These are phyloP conservation scores for Aphanocladium album DNA, from an alignment of 2,329 filamentous ascomycete genomes.

Conservation along the genomic window DNA sequence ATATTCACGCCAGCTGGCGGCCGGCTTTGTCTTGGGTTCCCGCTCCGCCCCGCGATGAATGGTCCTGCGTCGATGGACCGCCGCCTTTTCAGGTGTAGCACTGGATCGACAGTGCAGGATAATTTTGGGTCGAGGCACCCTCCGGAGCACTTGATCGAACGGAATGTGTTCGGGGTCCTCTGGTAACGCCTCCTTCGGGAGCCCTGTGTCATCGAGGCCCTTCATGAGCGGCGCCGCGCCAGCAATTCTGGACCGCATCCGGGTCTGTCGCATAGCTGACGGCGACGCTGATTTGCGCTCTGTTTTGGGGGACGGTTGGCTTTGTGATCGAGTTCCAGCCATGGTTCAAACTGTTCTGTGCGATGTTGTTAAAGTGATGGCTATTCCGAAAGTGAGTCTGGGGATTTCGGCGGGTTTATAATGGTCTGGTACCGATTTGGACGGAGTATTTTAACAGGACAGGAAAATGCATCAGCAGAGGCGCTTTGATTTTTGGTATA, in stretches of 20 bases:
- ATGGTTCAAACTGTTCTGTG: background rate
- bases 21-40: background rate
- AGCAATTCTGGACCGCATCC: conserved; percentile 18
- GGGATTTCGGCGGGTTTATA: background rate
- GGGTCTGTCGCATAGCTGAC: background rate
- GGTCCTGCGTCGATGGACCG: background rate
- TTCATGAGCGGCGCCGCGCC: conserved; percentile 21
- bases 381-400: background rate
- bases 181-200: conserved; percentile 11
- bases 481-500: background rate
- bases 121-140: background rate
- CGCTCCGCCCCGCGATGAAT: background rate
- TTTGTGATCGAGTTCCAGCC: background rate
- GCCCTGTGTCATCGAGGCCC: conserved; percentile 17
- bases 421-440: background rate
- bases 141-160: conserved; percentile 15
- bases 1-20: background rate
- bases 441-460: background rate
- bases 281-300: background rate
- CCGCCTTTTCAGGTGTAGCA: too few relatives aligned
- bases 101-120: background rate
- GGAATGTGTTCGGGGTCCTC: conserved; percentile 16
- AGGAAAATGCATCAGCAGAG: background rate
- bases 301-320: too few relatives aligned
- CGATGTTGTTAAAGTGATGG: background rate